Base-by-base conservation (phyloP, 2,329 filamentous ascomycete genomes). In the Penicillium verrucosum region DNA sequence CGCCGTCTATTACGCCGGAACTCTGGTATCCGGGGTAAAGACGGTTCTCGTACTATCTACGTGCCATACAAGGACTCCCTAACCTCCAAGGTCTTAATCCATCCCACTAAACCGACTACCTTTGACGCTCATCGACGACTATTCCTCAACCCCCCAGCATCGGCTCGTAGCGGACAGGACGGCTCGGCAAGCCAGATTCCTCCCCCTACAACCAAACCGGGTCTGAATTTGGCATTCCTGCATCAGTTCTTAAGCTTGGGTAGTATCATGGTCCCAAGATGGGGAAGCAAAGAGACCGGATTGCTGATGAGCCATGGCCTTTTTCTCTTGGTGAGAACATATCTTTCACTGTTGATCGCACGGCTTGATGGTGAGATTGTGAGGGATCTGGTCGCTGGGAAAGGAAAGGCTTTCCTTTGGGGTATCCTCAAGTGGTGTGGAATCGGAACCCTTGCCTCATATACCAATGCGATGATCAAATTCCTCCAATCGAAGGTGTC, bases 391-490 rank as follows among this genome's bases (percentile, higher is more conserved):
- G 93, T 99, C n/a, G 92, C 90, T 10, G 94, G 94, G 10, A 92
- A 97, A 67, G 93, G 93, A 18, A 92, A 87, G 67, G 83, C 85
- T 0, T 99, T 99, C 72, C 78, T 94, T 9, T 89, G 88, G 85
- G 94, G 94, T 6, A 88, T 99, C 45, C 73, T 88, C 47, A 97
- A 97, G 81, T 99, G 94, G 94, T 92, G 92, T 63, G 92, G 93
- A 3, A 87, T 99, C 36, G 94, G 94, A 41, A 90, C 89, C 2
- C 87, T 97, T 61, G 93, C 92, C 9, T 96, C 93, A 0, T 99
- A 99, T 70, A 97, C 93, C 49, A 99, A 99, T 74, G 92, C 93
- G 53, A 97, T 95, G 89, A 99, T 99, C 81, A 97, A 97, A 75
- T 99, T 90, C 76, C 82, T 99, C 60, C 93, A 99, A 75, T 93